These are phyloP conservation scores for Heracleum sosnowskyi DNA, from an alignment of 129 eudicot genomes.

Conservation along the genomic window DNA sequence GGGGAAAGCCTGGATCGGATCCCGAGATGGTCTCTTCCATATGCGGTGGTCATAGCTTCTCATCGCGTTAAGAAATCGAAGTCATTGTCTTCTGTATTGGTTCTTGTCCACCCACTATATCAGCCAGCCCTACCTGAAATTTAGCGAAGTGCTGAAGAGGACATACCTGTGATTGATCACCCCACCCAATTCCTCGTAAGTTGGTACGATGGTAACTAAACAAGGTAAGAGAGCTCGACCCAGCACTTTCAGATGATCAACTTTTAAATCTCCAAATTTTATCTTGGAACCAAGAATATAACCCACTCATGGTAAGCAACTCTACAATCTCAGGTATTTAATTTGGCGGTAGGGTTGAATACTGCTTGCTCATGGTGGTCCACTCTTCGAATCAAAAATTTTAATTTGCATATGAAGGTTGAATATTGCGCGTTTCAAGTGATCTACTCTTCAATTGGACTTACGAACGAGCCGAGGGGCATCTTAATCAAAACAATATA, in stretches of 20 bases:
- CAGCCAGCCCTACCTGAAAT: background rate
- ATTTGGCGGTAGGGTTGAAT: background rate
- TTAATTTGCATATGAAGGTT: background rate
- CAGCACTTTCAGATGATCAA: background rate
- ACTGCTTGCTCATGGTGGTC: background rate
- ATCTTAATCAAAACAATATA: background rate
- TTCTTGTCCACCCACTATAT: background rate
- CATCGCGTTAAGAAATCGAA: background rate
- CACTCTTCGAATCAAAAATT: background rate
- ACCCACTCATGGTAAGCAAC: background rate
- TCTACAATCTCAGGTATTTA: background rate
- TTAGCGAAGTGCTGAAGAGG: background rate
- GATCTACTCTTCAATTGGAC: background rate
- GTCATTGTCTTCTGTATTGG: too few species aligned
- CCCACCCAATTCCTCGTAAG: background rate
- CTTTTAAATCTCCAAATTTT: background rate
- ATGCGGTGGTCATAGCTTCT: constrained; percentile 12
- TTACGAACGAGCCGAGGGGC: background rate
- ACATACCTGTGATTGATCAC: background rate
- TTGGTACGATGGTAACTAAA: background rate
- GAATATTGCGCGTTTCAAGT: background rate
- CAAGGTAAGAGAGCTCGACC: background rate
- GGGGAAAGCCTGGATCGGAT: constrained; percentile 71
- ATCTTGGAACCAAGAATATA: background rate
- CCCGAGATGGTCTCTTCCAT: constrained; percentile 58